A percentile compares a stretch with the other conserved stretches of the same genome.
Conservation (phyloP, 306 rosid genomes). For the Psophocarpus tetragonolobus region DNA sequence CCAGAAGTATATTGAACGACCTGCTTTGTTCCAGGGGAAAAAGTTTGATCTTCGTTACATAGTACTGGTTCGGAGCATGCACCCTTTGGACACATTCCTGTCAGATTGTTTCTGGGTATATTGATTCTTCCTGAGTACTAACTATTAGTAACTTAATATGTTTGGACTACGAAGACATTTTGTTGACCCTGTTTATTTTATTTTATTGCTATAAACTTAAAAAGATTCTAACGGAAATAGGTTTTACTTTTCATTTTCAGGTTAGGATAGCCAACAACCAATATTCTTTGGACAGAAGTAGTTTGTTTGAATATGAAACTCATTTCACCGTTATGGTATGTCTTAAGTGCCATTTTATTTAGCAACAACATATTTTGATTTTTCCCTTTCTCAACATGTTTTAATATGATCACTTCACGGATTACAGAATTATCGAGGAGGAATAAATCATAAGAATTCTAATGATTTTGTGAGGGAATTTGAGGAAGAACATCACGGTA, state of each 20-base stretch:
- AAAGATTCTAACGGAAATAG: conserved; percentile 20
- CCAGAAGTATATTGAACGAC: conserved; percentile 93
- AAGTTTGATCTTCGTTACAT: conserved; percentile 92
- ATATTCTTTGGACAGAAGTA: conserved; percentile 75
- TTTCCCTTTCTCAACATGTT: conserved; percentile 26
- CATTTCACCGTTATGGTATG: conserved; percentile 99
- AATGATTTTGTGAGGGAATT: conserved; percentile 83
- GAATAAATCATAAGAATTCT: conserved; percentile 63
- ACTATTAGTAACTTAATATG: neutral
- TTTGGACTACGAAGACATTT: neutral
- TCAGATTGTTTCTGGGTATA: conserved; percentile 95
- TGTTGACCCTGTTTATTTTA: neutral
- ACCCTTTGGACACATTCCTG: conserved; percentile 79
- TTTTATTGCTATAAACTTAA: neutral
- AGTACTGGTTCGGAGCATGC: conserved; percentile 78
- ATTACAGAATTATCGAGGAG: conserved; percentile 84
- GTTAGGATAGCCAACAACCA: conserved; percentile 90
- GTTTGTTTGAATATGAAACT: conserved; percentile 92
- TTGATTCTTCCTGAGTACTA: conserved; percentile 17
- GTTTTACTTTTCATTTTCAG: conserved; percentile 51
- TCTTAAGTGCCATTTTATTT: conserved; percentile 10
- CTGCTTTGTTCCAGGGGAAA: conserved; percentile 83
- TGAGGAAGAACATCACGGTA: conserved; percentile 93
- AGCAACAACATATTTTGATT: conserved; percentile 18
- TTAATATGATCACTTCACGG: conserved; percentile 31